These are phyloP conservation scores for Citrus australasica DNA, from an alignment of 345 rosid species.

Conservation along the genomic window DNA sequence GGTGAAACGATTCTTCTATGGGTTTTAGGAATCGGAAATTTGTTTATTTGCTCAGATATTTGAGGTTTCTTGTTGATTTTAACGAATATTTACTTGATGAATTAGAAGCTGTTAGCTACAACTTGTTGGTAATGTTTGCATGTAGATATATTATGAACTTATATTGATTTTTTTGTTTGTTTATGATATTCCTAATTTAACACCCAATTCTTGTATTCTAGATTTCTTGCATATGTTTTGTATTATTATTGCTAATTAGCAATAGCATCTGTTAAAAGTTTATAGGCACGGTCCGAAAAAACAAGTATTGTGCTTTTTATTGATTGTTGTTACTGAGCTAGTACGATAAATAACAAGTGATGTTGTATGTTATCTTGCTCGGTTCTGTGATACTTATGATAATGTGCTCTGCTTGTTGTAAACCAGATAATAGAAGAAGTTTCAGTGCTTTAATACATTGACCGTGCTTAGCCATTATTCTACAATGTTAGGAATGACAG, in stretches of 20 bases:
- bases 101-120: no score
- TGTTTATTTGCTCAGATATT: no score
- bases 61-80: no score
- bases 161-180: not conserved
- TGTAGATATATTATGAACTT: no score
- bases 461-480: not conserved
- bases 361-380: not conserved
- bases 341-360: no score
- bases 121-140: no score
- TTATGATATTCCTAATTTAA: not conserved
- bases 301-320: not conserved
- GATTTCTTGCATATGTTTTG: not conserved
- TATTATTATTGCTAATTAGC: not conserved
- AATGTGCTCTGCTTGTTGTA: not conserved
- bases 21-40: no score
- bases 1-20: no score
- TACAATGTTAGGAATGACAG: conserved; percentile 43
- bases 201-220: not conserved
- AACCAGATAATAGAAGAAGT: not conserved
- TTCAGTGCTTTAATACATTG: not conserved
- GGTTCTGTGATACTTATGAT: not conserved
- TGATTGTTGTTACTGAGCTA: no score
- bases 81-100: no score
- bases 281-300: no score
- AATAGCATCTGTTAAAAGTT: not conserved